Evolutionary conservation across 805 yeast species (phyloP).

Genomic region (Teunomyces pallodes): DNA sequence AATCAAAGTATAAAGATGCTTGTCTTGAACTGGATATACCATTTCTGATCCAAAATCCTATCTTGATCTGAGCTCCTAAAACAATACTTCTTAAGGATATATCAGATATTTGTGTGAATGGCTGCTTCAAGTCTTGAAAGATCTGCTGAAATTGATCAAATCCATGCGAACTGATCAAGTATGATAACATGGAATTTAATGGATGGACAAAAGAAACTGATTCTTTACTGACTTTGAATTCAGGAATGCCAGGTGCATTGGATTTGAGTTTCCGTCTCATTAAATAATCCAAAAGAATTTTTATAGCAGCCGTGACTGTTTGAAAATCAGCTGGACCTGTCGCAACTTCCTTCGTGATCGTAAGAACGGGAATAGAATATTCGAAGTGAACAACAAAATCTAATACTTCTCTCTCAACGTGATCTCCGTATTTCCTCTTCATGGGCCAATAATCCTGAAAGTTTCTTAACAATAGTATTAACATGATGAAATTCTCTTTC

Average conservation of each 20-base stretch:
- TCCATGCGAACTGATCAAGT: constrained; percentile 34
- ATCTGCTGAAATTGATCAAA: constrained; percentile 15
- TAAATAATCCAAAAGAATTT: constrained; percentile 27
- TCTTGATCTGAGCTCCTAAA: constrained; percentile 56
- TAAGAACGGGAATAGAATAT: constrained; percentile 43
- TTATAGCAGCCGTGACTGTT: constrained; percentile 31
- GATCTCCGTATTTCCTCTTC: constrained; percentile 62
- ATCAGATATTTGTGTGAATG: constrained; percentile 51
- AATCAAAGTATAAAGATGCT: constrained; percentile 47
- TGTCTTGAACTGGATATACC: constrained; percentile 56
- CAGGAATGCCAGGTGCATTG: constrained; percentile 30
- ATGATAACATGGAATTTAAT: constrained; percentile 53
- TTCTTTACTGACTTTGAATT: constrained; percentile 46
- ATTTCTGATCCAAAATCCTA: constrained; percentile 74
- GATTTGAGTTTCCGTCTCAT: constrained; percentile 18
- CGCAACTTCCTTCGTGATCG: constrained; percentile 39
- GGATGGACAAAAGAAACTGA: constrained; percentile 60
- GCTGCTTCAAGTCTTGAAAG: constrained; percentile 18
- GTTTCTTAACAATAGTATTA: constrained; percentile 43
- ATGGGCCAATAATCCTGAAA: constrained; percentile 61
- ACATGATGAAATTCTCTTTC: constrained; percentile 22
- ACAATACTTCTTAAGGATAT: constrained; percentile 59
- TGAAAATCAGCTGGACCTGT: constrained; percentile 10
- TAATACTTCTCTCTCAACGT: constrained; percentile 57
- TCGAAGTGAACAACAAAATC: constrained; percentile 51